Evolutionary conservation across 2,329 filamentous ascomycete genomes (phyloP).

Genomic region (Aureobasidium sp.): DNA sequence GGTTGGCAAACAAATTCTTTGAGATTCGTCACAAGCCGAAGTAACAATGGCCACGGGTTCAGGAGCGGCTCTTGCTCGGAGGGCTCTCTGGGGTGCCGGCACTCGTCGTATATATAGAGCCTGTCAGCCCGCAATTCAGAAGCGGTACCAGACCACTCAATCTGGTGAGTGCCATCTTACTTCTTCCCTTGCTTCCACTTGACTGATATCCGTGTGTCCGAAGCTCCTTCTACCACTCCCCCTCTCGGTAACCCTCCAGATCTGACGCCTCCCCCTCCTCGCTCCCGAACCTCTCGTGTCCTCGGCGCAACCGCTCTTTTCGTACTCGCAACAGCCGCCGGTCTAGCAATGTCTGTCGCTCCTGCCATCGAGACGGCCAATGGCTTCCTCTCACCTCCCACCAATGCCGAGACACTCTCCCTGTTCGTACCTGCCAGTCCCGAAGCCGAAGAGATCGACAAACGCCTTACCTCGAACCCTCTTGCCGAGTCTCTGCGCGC

Average conservation of each 20-base stretch:
- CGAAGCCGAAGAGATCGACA: conserved; percentile 51
- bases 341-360: conserved; percentile 49
- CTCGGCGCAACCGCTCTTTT: conserved; percentile 39
- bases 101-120: conserved; percentile 4
- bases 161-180: not conserved
- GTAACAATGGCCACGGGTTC: not conserved
- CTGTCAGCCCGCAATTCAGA: conserved; percentile 7
- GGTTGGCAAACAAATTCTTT: no score
- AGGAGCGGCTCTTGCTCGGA: conserved; percentile 1
- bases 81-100: not conserved
- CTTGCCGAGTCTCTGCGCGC: conserved; percentile 60
- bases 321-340: conserved; percentile 41
- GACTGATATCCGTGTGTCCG: not conserved
- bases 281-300: conserved; percentile 27
- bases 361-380: conserved; percentile 43
- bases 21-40: no score
- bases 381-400: conserved; percentile 45
- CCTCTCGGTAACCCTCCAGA: not conserved
- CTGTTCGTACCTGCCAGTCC: conserved; percentile 53
- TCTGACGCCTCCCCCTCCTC: not conserved
- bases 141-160: conserved; percentile 4
- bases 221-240: not conserved
- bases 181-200: not conserved
- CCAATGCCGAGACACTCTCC: conserved; percentile 64
- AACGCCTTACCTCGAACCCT: conserved; percentile 66